phyloP scores from a whole-genome alignment of 306 rosid genomes.

The Trifolium repens region DNA sequence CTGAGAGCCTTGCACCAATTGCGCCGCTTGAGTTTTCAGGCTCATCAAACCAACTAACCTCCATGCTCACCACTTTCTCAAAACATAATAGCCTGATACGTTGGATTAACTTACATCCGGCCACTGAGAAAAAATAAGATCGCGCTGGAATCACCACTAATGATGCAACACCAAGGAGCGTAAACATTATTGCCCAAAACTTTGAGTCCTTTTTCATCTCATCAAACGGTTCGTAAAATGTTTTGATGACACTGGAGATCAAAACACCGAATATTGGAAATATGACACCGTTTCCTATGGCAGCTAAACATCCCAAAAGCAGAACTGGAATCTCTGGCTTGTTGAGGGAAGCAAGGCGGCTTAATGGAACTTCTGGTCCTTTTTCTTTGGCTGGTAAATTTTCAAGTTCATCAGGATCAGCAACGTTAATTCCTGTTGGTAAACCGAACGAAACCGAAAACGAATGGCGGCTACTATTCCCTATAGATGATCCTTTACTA shows the following conservation, averaged over 20 bases:
- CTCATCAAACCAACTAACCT: slow-evolving; percentile 88
- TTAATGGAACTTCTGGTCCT: slow-evolving; percentile 55
- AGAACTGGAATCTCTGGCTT: slow-evolving; percentile 88
- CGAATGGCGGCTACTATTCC: slow-evolving; percentile 78
- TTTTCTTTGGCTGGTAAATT: slow-evolving; percentile 43
- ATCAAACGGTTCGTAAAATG: slow-evolving; percentile 62
- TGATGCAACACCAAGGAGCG: slow-evolving; percentile 59
- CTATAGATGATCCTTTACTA: slow-evolving; percentile 74
- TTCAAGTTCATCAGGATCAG: slow-evolving; percentile 49
- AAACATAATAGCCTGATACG: slow-evolving; percentile 75
- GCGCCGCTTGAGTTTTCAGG: slow-evolving; percentile 80
- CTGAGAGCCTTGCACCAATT: slow-evolving; percentile 82
- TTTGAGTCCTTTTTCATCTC: slow-evolving; percentile 65
- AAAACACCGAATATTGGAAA: slow-evolving; percentile 70
- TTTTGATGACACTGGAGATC: slow-evolving; percentile 65
- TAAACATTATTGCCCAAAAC: slow-evolving; percentile 75
- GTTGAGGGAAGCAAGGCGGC: slow-evolving; percentile 83
- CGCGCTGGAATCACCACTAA: slow-evolving; percentile 54
- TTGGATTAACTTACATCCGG: slow-evolving; percentile 77
- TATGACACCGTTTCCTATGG: slow-evolving; percentile 60
- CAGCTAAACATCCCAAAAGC: slow-evolving; percentile 65
- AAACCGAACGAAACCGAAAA: slow-evolving; percentile 74
- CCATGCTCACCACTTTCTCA: slow-evolving; percentile 78
- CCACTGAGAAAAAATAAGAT: slow-evolving; percentile 69
- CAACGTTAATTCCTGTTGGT: slow-evolving; percentile 57